These are phyloP conservation scores for Spinacia oleracea DNA, from an alignment of 179 eudicot genomes.

Conservation along the genomic window DNA sequence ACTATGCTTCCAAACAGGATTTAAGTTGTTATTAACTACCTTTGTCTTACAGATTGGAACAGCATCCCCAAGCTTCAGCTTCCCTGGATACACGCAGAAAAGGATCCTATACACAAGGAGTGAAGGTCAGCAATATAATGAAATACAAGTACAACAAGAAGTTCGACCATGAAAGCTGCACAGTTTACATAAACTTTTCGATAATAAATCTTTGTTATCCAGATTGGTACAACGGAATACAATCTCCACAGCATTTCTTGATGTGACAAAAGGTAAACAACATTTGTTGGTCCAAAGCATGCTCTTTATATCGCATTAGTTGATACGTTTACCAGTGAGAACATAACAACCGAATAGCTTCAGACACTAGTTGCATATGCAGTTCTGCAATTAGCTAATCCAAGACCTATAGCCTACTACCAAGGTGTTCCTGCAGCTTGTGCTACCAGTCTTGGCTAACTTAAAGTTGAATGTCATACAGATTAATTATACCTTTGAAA, in stretches of 20 bases:
- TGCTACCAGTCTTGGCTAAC: neutral
- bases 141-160: neutral
- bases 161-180: neutral
- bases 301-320: too few species aligned
- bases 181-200: slow-evolving; percentile 63
- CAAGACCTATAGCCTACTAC: too few species aligned
- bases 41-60: slow-evolving; percentile 94
- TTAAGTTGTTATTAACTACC: slow-evolving; percentile 78
- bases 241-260: slow-evolving; percentile 65
- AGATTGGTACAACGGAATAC: slow-evolving; percentile 56
- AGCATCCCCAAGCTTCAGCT: slow-evolving; percentile 55
- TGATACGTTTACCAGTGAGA: too few species aligned
- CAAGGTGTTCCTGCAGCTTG: neutral
- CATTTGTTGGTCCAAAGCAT: too few species aligned
- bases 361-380: neutral
- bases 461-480: neutral
- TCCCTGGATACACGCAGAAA: slow-evolving; percentile 81
- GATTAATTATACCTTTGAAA: slow-evolving; percentile 63
- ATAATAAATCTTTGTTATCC: slow-evolving; percentile 69
- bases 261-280: slow-evolving; percentile 28
- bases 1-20: slow-evolving; percentile 86
- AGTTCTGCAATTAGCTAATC: neutral
- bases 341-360: neutral
- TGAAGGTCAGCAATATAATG: slow-evolving; percentile 19
- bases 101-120: slow-evolving; percentile 60